phyloP scores from a whole-genome alignment of 768 basidiomycete species.

The Rubroboletus satanas region DNA sequence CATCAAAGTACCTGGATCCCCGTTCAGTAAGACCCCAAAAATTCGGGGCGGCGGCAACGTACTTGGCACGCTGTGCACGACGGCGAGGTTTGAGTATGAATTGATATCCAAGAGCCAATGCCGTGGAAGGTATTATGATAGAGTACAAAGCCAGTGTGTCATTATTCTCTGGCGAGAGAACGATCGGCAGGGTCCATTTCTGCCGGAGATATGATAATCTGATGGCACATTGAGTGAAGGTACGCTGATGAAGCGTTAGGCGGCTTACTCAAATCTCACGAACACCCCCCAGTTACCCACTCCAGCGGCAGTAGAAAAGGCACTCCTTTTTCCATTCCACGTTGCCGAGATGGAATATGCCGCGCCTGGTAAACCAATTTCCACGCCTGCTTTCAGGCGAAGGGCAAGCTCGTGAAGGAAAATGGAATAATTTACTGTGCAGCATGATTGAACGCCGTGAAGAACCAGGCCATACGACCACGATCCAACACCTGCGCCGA shows the following conservation, averaged over 20 bases:
- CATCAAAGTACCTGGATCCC: slow-evolving; percentile 56
- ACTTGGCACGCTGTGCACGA: slow-evolving; percentile 52
- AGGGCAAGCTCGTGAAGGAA: slow-evolving; percentile 53
- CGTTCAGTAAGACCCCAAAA: slow-evolving; percentile 16
- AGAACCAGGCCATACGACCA: slow-evolving; percentile 50
- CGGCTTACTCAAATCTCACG: slow-evolving; percentile 50
- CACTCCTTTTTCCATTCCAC: slow-evolving; percentile 46
- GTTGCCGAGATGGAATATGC: slow-evolving; percentile 42
- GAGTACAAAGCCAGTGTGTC: slow-evolving; percentile 47
- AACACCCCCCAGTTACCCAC: slow-evolving; percentile 46
- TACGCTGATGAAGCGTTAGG: slow-evolving; percentile 4
- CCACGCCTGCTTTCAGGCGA: slow-evolving; percentile 46
- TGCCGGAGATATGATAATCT: slow-evolving; percentile 59
- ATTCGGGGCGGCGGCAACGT: slow-evolving; percentile 20
- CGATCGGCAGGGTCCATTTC: slow-evolving; percentile 52
- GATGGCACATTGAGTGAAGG: slow-evolving; percentile 15
- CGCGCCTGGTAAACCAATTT: slow-evolving; percentile 45
- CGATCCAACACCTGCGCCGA: slow-evolving; percentile 43
- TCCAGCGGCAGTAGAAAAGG: slow-evolving; percentile 43
- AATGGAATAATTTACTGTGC: slow-evolving; percentile 51
- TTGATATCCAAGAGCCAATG: slow-evolving; percentile 50
- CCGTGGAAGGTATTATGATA: slow-evolving; percentile 52
- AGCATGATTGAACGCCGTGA: slow-evolving; percentile 42
- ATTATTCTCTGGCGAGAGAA: slow-evolving; percentile 50
- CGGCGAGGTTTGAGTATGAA: slow-evolving; percentile 55